phyloP scores from a whole-genome alignment of 164 flowering plant species.

The Vitis cinerea region DNA sequence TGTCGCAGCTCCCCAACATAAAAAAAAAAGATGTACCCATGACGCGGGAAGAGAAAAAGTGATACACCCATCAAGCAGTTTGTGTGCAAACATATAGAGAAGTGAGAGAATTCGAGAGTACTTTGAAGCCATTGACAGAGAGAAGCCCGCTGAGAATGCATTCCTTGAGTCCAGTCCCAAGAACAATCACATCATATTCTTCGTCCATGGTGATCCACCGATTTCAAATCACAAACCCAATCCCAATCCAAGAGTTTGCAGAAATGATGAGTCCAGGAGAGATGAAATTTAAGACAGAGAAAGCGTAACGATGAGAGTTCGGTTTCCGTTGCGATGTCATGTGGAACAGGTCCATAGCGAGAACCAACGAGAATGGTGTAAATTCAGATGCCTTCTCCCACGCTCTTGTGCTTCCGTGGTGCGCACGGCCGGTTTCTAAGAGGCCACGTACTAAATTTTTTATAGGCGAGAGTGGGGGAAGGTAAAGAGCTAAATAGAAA shows the following conservation, averaged over 20 bases:
- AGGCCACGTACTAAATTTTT: too few relatives aligned
- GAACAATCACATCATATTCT: constrained; percentile 56
- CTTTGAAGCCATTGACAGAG: constrained; percentile 59
- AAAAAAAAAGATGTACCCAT: too few relatives aligned
- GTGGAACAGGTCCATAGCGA: constrained; percentile 29
- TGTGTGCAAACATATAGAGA: constrained; percentile 25
- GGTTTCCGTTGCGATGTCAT: neutral
- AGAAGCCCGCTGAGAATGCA: constrained; percentile 68
- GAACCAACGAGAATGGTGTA: constrained; percentile 16
- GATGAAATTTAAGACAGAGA: neutral
- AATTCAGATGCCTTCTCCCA: too few relatives aligned
- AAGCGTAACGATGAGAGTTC: neutral
- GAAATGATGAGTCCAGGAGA: neutral
- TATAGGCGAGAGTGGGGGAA: too few relatives aligned
- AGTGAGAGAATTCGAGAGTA: constrained; percentile 12
- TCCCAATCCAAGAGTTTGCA: neutral
- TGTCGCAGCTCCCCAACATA: too few relatives aligned
- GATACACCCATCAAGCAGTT: constrained; percentile 31
- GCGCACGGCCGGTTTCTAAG: too few relatives aligned
- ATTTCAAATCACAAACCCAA: neutral
- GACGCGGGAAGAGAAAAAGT: constrained; percentile 20
- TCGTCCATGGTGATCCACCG: constrained; percentile 38
- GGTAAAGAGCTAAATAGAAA: too few relatives aligned
- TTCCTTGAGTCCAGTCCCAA: constrained; percentile 62
- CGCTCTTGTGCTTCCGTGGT: too few relatives aligned